Conservation (phyloP, 257 asterid species). For the Cruciata laevipes region DNA sequence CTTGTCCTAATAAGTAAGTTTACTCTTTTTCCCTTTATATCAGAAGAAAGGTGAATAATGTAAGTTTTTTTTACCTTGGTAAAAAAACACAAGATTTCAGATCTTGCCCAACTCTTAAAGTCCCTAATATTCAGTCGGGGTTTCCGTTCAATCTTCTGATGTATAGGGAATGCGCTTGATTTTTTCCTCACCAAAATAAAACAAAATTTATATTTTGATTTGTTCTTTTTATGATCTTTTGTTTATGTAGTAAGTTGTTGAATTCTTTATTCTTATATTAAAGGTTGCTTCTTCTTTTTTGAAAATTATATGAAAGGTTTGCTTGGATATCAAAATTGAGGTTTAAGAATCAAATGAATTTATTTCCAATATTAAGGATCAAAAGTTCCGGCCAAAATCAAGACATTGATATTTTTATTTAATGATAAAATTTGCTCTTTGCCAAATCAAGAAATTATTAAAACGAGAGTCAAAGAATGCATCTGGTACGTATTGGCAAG, state of each 20-base stretch:
- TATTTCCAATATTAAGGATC: too few relatives aligned
- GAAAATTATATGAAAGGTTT: too few relatives aligned
- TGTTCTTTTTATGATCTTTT: too few relatives aligned
- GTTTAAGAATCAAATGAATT: too few relatives aligned
- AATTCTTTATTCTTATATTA: too few relatives aligned
- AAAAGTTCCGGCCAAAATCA: too few relatives aligned
- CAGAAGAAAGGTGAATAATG: too few relatives aligned
- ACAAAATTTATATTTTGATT: not conserved
- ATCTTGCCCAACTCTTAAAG: not conserved
- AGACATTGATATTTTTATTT: too few relatives aligned
- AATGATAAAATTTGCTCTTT: too few relatives aligned
- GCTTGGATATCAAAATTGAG: too few relatives aligned
- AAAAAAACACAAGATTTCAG: not conserved
- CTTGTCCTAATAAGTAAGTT: slow-evolving; percentile 9
- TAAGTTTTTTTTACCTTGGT: not conserved
- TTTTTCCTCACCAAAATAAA: not conserved
- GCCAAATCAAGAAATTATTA: not conserved
- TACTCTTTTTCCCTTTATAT: not conserved
- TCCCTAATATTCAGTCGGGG: not conserved
- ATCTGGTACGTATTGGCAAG: not conserved
- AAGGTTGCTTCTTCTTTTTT: too few relatives aligned
- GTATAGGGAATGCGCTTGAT: not conserved
- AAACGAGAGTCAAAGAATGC: not conserved
- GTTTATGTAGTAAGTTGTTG: too few relatives aligned
- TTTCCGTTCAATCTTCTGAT: not conserved